Conservation (phyloP, 1,284 basidiomycete species). For the Cutaneotrichosporon arboriforme region DNA sequence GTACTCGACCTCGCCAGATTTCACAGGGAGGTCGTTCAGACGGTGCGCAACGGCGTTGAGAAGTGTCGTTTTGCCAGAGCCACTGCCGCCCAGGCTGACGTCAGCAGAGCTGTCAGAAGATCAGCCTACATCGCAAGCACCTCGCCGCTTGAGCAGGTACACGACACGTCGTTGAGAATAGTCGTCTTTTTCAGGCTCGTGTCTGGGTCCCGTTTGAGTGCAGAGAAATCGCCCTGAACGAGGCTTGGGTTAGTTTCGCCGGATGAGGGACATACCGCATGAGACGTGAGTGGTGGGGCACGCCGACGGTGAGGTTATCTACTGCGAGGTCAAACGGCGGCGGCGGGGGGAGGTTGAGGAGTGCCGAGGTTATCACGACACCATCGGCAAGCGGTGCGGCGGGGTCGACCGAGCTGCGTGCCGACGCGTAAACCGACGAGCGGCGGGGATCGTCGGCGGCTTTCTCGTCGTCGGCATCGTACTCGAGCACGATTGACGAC, state of each 20-base stretch:
- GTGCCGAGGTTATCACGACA: constrained; percentile 6
- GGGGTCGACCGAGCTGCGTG: too few relatives aligned
- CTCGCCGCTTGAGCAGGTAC: constrained; percentile 43
- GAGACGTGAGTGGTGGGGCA: constrained; percentile 25
- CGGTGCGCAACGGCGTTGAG: constrained; percentile 48
- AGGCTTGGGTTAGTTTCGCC: constrained; percentile 2
- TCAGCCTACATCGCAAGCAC: constrained; percentile 46
- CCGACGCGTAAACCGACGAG: too few relatives aligned
- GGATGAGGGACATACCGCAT: neutral
- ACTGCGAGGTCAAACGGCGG: constrained; percentile 43
- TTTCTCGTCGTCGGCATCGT: neutral
- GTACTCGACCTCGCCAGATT: constrained; percentile 35
- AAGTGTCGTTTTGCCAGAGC: constrained; percentile 49
- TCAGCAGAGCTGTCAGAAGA: neutral
- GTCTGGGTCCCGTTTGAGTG: constrained; percentile 2
- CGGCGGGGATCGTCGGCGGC: too few relatives aligned
- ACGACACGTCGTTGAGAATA: constrained; percentile 44
- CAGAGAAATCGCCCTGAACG: constrained; percentile 7
- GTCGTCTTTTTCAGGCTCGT: constrained; percentile 24
- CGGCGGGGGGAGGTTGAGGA: constrained; percentile 45
- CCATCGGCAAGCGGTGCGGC: too few relatives aligned
- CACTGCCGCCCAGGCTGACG: constrained; percentile 42
- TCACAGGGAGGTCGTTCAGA: constrained; percentile 39
- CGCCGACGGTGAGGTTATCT: constrained; percentile 41
- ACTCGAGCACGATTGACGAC: neutral